phyloP scores from a whole-genome alignment of 2,329 filamentous ascomycete species.

The Hypoxylon sp. region DNA sequence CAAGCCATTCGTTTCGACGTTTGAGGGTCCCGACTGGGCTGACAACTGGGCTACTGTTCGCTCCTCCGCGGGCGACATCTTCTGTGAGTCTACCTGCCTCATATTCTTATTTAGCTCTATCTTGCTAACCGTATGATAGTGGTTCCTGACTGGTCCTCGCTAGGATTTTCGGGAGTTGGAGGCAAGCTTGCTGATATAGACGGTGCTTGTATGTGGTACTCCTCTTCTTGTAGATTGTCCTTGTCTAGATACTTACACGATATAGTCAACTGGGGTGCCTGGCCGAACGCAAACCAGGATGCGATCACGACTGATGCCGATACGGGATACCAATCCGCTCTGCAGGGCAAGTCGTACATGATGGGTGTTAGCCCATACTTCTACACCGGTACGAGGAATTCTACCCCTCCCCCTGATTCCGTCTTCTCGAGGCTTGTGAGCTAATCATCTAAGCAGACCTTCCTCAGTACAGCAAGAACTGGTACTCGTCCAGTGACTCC shows the following conservation, averaged over 20 bases:
- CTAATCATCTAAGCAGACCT: constrained; percentile 47
- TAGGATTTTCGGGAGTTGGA: constrained; percentile 49
- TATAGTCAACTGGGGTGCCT: constrained; percentile 59
- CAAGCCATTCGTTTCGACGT: constrained; percentile 59
- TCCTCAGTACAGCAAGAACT: constrained; percentile 60
- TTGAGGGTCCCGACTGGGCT: constrained; percentile 56
- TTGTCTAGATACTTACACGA: constrained; percentile 23
- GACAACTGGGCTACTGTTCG: constrained; percentile 55
- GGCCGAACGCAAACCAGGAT: constrained; percentile 53
- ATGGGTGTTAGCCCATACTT: constrained; percentile 55
- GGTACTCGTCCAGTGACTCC: constrained; percentile 62
- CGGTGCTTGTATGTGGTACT: constrained; percentile 42
- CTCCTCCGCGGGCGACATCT: constrained; percentile 48
- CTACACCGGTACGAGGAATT: constrained; percentile 46
- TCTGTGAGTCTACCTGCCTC: constrained; percentile 37
- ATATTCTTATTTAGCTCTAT: neutral
- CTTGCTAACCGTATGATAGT: constrained; percentile 36
- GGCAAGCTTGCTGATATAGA: constrained; percentile 40
- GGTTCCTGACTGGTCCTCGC: constrained; percentile 57
- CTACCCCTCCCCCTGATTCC: neutral
- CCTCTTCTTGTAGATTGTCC: neutral
- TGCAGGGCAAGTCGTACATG: constrained; percentile 59
- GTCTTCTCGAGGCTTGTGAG: neutral
- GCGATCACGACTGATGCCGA: constrained; percentile 53
- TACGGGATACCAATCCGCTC: constrained; percentile 48